A percentile compares a stretch with the other conserved stretches of the same genome.
These are phyloP conservation scores for Lachnellula hyalina DNA, from an alignment of 2,329 filamentous ascomycete genomes.

Conservation along the genomic window DNA sequence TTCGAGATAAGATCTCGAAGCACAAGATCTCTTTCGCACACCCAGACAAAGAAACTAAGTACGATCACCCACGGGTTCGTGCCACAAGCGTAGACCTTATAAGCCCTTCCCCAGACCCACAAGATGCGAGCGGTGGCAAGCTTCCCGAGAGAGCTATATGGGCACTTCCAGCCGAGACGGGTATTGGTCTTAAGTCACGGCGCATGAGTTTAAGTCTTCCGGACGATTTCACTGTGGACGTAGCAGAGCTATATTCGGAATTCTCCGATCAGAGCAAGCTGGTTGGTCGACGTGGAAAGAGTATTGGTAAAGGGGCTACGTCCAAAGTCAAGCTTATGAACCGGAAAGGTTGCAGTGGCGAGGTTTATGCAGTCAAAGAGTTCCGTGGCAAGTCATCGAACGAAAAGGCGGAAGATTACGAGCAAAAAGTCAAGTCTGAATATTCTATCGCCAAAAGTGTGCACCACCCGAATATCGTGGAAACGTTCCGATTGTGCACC, in stretches of 20 bases:
- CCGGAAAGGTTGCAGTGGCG: conserved; percentile 55
- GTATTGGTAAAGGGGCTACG: conserved; percentile 75
- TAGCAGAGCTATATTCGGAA: conserved; percentile 62
- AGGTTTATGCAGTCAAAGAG: conserved; percentile 81
- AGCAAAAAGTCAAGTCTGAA: conserved; percentile 87
- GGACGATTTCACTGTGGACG: conserved; percentile 68
- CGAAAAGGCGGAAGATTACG: conserved; percentile 70
- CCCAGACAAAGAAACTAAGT: conserved; percentile 8
- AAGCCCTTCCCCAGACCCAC: conserved; percentile 10
- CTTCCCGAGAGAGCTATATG: conserved; percentile 41
- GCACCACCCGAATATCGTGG: conserved; percentile 81
- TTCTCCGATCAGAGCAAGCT: conserved; percentile 67
- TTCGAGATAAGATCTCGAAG: conserved; percentile 21
- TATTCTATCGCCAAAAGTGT: conserved; percentile 82
- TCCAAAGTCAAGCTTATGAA: conserved; percentile 79
- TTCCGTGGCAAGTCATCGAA: conserved; percentile 67
- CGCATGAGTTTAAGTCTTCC: conserved; percentile 69
- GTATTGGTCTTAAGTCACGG: conserved; percentile 73
- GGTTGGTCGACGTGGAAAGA: conserved; percentile 66
- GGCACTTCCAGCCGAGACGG: conserved; percentile 60
- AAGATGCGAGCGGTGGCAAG: conserved; percentile 23
- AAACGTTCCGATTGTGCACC: conserved; percentile 66
- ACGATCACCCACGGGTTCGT: conserved; percentile 12
- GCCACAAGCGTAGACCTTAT: conserved; percentile 28
- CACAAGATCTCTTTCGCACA: conserved; percentile 18